Evolutionary conservation across 2,329 filamentous ascomycete genomes (phyloP).

Genomic region (Teratosphaeria destructans): DNA sequence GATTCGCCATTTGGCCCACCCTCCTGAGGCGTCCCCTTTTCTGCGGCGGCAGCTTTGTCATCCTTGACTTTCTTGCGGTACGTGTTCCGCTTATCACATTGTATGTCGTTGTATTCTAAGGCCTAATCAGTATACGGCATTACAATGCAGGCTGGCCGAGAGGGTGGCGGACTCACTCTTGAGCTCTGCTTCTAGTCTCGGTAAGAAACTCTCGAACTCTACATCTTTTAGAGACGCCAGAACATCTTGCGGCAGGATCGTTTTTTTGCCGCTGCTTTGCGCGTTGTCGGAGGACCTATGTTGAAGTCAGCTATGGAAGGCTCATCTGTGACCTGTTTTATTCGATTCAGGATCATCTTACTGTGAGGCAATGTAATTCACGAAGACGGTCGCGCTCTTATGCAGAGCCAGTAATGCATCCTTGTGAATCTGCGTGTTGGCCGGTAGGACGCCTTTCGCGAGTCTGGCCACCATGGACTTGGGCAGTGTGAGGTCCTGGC

Average conservation of each 20-base stretch:
- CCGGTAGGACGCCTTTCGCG: slow-evolving; percentile 67
- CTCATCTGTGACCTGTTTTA: neutral
- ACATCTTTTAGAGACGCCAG: slow-evolving; percentile 66
- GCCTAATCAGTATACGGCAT: neutral
- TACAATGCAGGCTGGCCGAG: neutral
- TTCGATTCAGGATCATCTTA: slow-evolving; percentile 36
- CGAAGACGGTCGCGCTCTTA: slow-evolving; percentile 74
- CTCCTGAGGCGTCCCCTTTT: slow-evolving; percentile 7
- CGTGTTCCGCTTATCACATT: slow-evolving; percentile 63
- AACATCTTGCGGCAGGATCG: slow-evolving; percentile 64
- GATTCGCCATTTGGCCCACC: slow-evolving; percentile 7
- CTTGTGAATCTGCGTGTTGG: slow-evolving; percentile 74
- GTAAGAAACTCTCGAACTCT: slow-evolving; percentile 63
- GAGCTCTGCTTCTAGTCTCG: slow-evolving; percentile 63
- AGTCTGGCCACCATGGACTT: slow-evolving; percentile 73
- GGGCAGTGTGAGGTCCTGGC: slow-evolving; percentile 62
- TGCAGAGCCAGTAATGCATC: slow-evolving; percentile 70
- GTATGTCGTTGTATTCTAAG: slow-evolving; percentile 60
- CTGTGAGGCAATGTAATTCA: slow-evolving; percentile 68
- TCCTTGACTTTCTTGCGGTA: slow-evolving; percentile 61
- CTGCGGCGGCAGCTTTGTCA: slow-evolving; percentile 39
- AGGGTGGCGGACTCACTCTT: slow-evolving; percentile 46
- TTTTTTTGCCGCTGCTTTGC: slow-evolving; percentile 59
- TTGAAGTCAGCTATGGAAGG: neutral
- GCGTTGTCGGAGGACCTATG: slow-evolving; percentile 64